Base-by-base conservation (phyloP, 1,284 basidiomycete species). In the Irpex lacteus region DNA sequence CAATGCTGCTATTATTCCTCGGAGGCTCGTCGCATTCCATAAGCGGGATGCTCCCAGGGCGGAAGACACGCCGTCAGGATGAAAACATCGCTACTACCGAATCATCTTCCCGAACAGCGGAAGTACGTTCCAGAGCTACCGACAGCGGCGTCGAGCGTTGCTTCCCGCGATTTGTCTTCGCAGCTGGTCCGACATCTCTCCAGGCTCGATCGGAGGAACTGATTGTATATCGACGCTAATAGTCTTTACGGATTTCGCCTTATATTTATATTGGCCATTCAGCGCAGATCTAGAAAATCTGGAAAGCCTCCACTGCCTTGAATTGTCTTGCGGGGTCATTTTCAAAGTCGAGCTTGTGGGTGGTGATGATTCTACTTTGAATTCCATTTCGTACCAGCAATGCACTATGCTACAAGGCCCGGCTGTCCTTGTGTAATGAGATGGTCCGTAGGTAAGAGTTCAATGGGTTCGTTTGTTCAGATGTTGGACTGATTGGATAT, bases 171-270 rank as follows among this genome's bases (percentile, higher is more conserved):
- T 55, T 53, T 34, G 49, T 54, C n/a, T 54, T 64, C 59, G 37
- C 26, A 4, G 18, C 52, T 62, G 49, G 44, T 65, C 63, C 63
- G 63, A 65, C 56, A 65, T 58, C 53, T 65, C 61, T 62, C 60
- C 63, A 56, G 32, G 19, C 9, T 58, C 55, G 56, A 62, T 61
- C 56, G 53, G 21, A 26, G 19, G 54, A 56, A 56, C 32, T 56
- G 54, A 56, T 34, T 34, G n/a, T 11, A 56, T 13, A 15, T 56
- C 7, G 18, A 56, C 21, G 11, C 54, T 13, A 34, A 36, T 56
- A 56, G 34, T 36, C 34, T 32, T 56, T 26, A 26, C 19, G 18
- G 53, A 44, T 32, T 59, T 59, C 36, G 62, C 57, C 49, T 55
- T 11, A 19, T 8, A 44, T 44, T 52, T 8, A 52, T 56, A 36